A percentile compares a stretch with the other conserved stretches of the same genome.
Conservation (phyloP, 805 yeast species). For the Sugiyamaella marilandica region DNA sequence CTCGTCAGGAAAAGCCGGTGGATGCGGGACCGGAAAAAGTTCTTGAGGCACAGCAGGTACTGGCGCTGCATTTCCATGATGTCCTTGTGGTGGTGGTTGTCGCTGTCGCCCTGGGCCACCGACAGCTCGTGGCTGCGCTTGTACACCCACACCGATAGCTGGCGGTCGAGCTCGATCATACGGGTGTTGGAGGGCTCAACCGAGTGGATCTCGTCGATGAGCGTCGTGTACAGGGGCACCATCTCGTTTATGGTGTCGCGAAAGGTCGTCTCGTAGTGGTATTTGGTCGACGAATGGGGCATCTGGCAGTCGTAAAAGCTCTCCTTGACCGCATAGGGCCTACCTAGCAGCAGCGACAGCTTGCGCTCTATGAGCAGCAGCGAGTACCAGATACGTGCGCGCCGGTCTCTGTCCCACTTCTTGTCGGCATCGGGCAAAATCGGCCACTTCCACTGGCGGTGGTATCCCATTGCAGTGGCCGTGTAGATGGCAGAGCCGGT, state of each 20-base stretch:
- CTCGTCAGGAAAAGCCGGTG: conserved; percentile 12
- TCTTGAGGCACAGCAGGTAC: conserved; percentile 12
- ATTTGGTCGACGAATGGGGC: not conserved
- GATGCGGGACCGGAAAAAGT: conserved; percentile 17
- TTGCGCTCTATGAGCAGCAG: conserved; percentile 14
- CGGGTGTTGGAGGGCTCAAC: conserved; percentile 5
- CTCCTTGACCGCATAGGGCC: conserved; percentile 12
- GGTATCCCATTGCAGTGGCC: conserved; percentile 41
- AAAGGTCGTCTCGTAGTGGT: conserved; percentile 14
- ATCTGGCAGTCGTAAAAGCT: conserved; percentile 10
- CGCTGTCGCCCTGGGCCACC: not conserved
- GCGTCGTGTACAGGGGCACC: conserved; percentile 14
- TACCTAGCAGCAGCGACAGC: conserved; percentile 14
- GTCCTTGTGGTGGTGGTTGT: not conserved
- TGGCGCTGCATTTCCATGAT: conserved; percentile 2
- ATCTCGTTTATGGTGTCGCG: conserved; percentile 15
- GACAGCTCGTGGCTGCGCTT: conserved; percentile 6
- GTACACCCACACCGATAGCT: conserved; percentile 16
- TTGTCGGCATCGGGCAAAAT: not conserved
- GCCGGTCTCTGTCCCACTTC: not conserved
- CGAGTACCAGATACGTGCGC: conserved; percentile 14
- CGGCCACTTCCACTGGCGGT: conserved; percentile 22
- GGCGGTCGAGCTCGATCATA: conserved; percentile 13
- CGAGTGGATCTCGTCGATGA: conserved; percentile 10
- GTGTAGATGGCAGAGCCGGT: conserved; percentile 40